These are phyloP conservation scores for Xylaria digitata DNA, from an alignment of 2,329 filamentous ascomycete genomes.

Conservation along the genomic window DNA sequence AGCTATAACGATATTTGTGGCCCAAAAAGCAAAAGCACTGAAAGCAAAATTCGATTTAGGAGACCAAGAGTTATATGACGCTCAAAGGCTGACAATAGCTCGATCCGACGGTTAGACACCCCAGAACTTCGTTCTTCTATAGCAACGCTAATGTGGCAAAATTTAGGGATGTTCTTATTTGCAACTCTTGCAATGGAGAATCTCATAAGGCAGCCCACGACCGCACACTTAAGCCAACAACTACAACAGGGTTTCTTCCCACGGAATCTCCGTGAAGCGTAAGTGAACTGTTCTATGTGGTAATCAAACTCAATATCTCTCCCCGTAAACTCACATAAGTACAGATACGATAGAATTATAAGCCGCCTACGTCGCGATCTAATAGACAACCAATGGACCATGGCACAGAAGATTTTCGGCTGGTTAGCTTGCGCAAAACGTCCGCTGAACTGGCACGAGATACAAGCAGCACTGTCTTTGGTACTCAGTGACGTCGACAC, in stretches of 20 bases:
- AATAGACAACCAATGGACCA: constrained; percentile 39
- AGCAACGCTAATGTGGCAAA: not conserved
- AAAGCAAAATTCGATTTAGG: not conserved
- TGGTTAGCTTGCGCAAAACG: constrained; percentile 56
- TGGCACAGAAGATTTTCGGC: constrained; percentile 51
- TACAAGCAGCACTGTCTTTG: constrained; percentile 53
- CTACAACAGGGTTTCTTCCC: constrained; percentile 2
- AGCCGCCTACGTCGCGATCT: constrained; percentile 37
- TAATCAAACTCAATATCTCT: not conserved
- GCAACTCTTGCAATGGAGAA: constrained; percentile 49
- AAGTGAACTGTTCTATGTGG: not conserved
- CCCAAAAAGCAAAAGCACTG: constrained; percentile 6
- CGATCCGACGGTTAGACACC: constrained; percentile 17
- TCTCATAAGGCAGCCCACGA: constrained; percentile 42
- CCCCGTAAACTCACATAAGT: constrained; percentile 24
- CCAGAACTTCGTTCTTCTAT: not conserved
- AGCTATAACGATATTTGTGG: constrained; percentile 10
- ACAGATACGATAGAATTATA: constrained; percentile 50
- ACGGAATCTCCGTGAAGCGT: constrained; percentile 13
- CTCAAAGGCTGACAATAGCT: not conserved
- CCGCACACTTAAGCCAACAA: constrained; percentile 39
- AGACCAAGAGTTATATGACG: constrained; percentile 5
- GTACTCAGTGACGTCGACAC: constrained; percentile 19
- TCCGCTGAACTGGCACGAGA: constrained; percentile 55
- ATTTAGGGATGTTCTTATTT: constrained; percentile 50